A percentile compares a stretch with the other conserved stretches of the same genome.
These are phyloP conservation scores for Alternaria brassicae DNA, from an alignment of 2,329 filamentous ascomycete species.

Conservation along the genomic window DNA sequence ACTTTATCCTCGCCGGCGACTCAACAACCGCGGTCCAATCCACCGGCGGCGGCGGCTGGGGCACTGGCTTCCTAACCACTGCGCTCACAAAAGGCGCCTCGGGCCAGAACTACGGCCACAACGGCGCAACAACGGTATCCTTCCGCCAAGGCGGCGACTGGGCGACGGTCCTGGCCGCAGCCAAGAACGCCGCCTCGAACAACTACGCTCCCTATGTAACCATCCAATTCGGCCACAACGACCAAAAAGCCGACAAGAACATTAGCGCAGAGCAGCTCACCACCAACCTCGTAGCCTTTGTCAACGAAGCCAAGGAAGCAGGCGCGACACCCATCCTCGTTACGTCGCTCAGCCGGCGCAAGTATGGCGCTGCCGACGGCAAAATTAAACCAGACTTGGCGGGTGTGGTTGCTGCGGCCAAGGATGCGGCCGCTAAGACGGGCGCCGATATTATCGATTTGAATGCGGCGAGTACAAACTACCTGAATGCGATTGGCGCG, in stretches of 20 bases:
- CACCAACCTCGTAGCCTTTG: constrained; percentile 57
- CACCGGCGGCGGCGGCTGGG: constrained; percentile 56
- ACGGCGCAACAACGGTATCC: constrained; percentile 61
- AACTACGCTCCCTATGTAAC: constrained; percentile 59
- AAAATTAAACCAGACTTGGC: constrained; percentile 56
- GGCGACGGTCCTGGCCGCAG: constrained; percentile 56
- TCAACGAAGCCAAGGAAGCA: constrained; percentile 39
- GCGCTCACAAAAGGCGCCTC: constrained; percentile 56
- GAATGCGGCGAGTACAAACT: constrained; percentile 58
- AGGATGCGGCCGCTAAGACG: constrained; percentile 54
- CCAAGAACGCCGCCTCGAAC: constrained; percentile 44
- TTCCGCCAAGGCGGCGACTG: constrained; percentile 62
- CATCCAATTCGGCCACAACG: constrained; percentile 68
- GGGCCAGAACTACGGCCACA: constrained; percentile 64
- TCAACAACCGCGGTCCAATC: constrained; percentile 45
- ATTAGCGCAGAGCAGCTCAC: constrained; percentile 58
- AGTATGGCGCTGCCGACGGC: constrained; percentile 49
- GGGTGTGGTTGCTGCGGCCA: constrained; percentile 54
- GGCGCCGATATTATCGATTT: constrained; percentile 58
- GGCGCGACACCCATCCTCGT: constrained; percentile 56
- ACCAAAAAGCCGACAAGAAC: constrained; percentile 57
- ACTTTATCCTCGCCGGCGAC: constrained; percentile 48
- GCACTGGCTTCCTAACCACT: constrained; percentile 61
- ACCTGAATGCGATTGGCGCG: constrained; percentile 60
- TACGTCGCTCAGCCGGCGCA: constrained; percentile 62